Evolutionary conservation across 805 yeast genomes (phyloP).

Genomic region (Pichia pseudocactophila): DNA sequence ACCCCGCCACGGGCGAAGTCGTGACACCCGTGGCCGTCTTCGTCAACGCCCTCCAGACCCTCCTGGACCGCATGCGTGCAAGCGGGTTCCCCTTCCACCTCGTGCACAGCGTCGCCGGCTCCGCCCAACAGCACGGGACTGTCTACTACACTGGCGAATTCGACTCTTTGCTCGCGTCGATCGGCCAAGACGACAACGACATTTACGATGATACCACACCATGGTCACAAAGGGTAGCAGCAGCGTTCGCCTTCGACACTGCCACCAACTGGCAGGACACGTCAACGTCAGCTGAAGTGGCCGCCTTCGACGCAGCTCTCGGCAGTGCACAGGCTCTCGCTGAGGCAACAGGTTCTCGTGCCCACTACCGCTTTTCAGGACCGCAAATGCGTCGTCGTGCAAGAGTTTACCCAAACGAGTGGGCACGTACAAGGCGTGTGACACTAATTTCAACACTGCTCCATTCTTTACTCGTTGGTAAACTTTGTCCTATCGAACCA

Average conservation of each 20-base stretch:
- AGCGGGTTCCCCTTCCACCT: slow-evolving; percentile 47
- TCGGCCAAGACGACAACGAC: slow-evolving; percentile 17
- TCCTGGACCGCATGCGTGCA: slow-evolving; percentile 42
- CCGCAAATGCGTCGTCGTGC: slow-evolving; percentile 77
- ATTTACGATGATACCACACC: slow-evolving; percentile 29
- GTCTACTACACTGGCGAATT: slow-evolving; percentile 65
- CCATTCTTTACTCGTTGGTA: slow-evolving; percentile 61
- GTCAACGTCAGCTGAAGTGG: slow-evolving; percentile 65
- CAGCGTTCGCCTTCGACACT: slow-evolving; percentile 50
- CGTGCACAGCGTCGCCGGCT: slow-evolving; percentile 69
- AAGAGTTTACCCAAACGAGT: slow-evolving; percentile 40
- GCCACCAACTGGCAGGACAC: slow-evolving; percentile 97
- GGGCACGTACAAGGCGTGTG: slow-evolving; percentile 50
- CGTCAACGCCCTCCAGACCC: slow-evolving; percentile 70
- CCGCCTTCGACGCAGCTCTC: slow-evolving; percentile 46
- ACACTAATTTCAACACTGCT: slow-evolving; percentile 73
- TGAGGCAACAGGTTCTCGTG: slow-evolving; percentile 69
- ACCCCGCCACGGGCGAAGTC: slow-evolving; percentile 42
- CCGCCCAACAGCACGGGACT: slow-evolving; percentile 90
- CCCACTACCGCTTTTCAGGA: slow-evolving; percentile 86
- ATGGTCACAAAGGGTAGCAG: slow-evolving; percentile 36
- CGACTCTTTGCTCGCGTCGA: slow-evolving; percentile 28
- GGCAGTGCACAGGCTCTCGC: slow-evolving; percentile 61
- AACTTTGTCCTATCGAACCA: slow-evolving; percentile 58
- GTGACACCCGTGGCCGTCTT: slow-evolving; percentile 84